Conservation (phyloP, 2,329 filamentous ascomycete species). For the Pseudogymnoascus sp. region DNA sequence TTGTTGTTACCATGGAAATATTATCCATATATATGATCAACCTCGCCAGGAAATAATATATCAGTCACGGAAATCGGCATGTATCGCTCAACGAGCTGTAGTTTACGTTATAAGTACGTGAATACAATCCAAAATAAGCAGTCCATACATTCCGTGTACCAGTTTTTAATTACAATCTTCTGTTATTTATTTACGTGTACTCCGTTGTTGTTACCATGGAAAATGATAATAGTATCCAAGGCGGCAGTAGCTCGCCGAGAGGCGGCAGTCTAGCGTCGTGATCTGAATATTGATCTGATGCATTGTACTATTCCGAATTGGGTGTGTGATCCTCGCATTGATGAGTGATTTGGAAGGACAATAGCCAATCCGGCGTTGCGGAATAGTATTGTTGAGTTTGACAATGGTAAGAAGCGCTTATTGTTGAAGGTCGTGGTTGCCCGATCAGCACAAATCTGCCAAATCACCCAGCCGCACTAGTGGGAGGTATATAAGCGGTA, state of each 20-base stretch:
- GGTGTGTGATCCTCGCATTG: not conserved
- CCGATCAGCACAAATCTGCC: not conserved
- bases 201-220: not conserved
- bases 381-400: not conserved
- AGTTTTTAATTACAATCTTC: not conserved
- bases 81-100: not conserved
- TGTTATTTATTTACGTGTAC: not conserved
- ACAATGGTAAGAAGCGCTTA: constrained; percentile 1
- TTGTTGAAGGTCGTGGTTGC: not conserved
- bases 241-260: not conserved
- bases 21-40: not conserved
- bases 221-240: not conserved
- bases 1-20: not conserved
- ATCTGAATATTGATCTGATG: not conserved
- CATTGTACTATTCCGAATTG: not conserved
- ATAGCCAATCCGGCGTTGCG: not conserved
- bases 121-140: not conserved
- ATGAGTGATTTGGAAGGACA: not conserved
- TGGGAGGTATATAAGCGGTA: not conserved
- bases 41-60: not conserved
- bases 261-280: not conserved
- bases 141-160: not conserved
- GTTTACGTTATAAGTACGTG: not conserved
- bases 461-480: not conserved
- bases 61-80: not conserved